These are phyloP conservation scores for Arctium lappa DNA, from an alignment of 129 eudicot genomes.

Conservation along the genomic window DNA sequence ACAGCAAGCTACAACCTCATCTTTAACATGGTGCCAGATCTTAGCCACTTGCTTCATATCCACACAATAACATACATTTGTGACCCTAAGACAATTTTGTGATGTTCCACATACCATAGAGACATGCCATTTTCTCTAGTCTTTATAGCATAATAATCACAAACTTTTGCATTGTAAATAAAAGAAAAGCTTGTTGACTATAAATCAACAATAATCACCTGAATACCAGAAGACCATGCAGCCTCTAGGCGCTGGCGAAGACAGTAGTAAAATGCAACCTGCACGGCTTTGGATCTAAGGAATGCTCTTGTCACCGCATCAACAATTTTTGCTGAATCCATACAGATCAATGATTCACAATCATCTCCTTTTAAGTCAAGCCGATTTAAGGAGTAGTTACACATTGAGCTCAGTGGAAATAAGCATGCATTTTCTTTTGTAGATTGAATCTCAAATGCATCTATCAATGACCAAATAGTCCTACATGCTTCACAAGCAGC, in stretches of 20 bases:
- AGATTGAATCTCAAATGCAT: constrained; percentile 65
- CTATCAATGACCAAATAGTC: constrained; percentile 81
- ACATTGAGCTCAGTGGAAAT: constrained; percentile 64
- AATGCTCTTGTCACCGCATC: constrained; percentile 70
- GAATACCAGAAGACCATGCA: constrained; percentile 61
- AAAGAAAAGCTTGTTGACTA: not conserved
- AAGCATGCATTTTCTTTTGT: constrained; percentile 33
- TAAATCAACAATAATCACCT: constrained; percentile 41
- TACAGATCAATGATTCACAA: constrained; percentile 36
- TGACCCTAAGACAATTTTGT: not conserved
- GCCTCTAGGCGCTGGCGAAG: constrained; percentile 80
- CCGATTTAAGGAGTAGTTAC: constrained; percentile 42
- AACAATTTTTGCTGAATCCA: constrained; percentile 48
- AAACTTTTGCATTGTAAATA: not conserved
- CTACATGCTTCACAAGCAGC: constrained; percentile 92
- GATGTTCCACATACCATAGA: not conserved
- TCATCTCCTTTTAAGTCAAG: constrained; percentile 56
- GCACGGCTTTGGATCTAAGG: constrained; percentile 77
- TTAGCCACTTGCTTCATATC: not conserved
- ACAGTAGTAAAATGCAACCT: constrained; percentile 77
- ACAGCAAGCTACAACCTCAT: not conserved
- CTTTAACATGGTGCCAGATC: not conserved
- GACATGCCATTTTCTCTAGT: not conserved
- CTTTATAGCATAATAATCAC: not conserved
- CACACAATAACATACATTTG: not conserved